Conservation (phyloP, 1,284 basidiomycete species). For the Anthracocystis setariae region DNA sequence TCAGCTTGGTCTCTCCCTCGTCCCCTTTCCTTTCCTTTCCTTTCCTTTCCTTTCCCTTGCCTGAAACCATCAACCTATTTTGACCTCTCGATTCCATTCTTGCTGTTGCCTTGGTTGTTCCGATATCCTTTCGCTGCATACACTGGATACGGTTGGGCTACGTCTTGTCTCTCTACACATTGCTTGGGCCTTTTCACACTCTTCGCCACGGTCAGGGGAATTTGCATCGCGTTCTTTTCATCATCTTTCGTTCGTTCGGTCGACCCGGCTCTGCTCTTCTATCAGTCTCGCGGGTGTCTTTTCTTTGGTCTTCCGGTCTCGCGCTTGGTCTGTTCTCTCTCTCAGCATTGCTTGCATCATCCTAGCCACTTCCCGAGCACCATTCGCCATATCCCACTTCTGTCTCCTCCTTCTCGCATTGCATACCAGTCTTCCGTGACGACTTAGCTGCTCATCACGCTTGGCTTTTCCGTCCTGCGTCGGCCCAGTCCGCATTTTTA, state of each 20-base stretch:
- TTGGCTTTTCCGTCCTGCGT: not conserved
- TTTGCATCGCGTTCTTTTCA: conserved; percentile 1
- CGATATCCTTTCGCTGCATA: not conserved
- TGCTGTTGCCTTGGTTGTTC: no score
- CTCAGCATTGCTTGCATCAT: not conserved
- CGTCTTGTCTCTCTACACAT: not conserved
- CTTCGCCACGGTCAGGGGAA: conserved; percentile 2
- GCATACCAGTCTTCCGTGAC: no score
- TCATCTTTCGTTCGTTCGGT: not conserved
- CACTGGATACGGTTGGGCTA: conserved; percentile 7
- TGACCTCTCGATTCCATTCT: no score
- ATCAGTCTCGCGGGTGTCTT: no score
- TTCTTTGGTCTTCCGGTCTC: not conserved
- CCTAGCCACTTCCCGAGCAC: not conserved
- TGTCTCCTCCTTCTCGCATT: not conserved
- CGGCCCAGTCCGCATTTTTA: not conserved
- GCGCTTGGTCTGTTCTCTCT: not conserved
- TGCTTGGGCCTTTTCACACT: not conserved
- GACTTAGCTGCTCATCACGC: no score
- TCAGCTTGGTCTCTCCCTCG: not conserved
- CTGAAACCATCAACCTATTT: no score
- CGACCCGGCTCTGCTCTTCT: not conserved
- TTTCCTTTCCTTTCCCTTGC: not conserved
- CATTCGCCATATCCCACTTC: not conserved
- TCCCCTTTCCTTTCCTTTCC: not conserved